phyloP scores from a whole-genome alignment of 2,329 filamentous ascomycete species.

The Raffaelea ambrosiae region DNA sequence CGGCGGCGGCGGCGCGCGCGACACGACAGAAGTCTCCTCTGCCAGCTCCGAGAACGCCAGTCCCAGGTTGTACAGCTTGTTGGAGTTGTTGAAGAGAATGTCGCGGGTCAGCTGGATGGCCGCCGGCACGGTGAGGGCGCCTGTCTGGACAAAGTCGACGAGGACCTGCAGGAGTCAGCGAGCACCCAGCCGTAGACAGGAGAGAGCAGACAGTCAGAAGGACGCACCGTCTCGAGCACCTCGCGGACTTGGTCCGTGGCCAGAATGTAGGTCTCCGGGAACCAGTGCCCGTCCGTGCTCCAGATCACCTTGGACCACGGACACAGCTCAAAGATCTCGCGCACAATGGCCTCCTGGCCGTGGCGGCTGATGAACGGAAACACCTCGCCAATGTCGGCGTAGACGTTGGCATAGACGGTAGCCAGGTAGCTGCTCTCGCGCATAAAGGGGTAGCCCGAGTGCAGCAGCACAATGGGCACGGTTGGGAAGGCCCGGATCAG shows the following conservation, averaged over 20 bases:
- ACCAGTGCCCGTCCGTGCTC: conserved; percentile 73
- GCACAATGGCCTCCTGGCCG: conserved; percentile 62
- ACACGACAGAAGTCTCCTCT: too few species aligned
- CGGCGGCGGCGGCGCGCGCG: neutral
- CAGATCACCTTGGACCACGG: conserved; percentile 69
- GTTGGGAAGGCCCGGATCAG: conserved; percentile 62
- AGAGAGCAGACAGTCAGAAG: neutral
- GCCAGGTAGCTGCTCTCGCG: conserved; percentile 72
- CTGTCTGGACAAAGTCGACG: conserved; percentile 55
- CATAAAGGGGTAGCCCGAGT: conserved; percentile 75
- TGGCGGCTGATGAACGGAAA: conserved; percentile 71
- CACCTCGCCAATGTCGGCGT: conserved; percentile 74
- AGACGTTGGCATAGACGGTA: conserved; percentile 68
- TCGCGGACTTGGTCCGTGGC: conserved; percentile 65
- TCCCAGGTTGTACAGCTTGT: conserved; percentile 60
- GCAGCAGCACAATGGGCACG: conserved; percentile 69
- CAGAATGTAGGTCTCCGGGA: conserved; percentile 69
- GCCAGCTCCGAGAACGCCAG: conserved; percentile 18
- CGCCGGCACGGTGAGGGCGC: conserved; percentile 51
- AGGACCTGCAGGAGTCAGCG: conserved; percentile 40
- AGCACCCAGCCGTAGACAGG: neutral
- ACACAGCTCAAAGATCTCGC: conserved; percentile 66
- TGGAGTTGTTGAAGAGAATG: conserved; percentile 70
- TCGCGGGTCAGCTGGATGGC: conserved; percentile 57
- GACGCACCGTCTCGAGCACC: conserved; percentile 58